Evolutionary conservation across 2,329 filamentous ascomycete genomes (phyloP), one percentile per base, ranked within the genome.

Genomic region (Coniella lustricola): DNA sequence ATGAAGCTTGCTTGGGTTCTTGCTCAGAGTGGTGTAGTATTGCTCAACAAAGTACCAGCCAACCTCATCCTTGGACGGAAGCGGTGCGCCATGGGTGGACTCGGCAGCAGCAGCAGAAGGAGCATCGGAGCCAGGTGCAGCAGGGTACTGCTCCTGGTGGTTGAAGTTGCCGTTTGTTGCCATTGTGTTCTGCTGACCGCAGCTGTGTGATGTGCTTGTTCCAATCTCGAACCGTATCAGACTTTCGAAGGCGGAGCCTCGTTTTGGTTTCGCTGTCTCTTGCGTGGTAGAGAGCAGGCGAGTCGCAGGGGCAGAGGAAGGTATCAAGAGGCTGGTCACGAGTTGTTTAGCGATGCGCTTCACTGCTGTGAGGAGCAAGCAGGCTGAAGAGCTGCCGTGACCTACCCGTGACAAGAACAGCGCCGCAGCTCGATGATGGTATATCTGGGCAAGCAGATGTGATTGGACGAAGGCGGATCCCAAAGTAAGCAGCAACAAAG

Each of bases 31-130:
- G 59, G 88, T 97, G 73, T 98, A 98, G 77, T 96, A 98, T 70
- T 95, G 90, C 79, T 97, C 90, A 51, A 98, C 93, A 60, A 98
- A 98, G 74, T 91, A 97, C 93, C 93, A 98, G 69, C 90, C 93
- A 58, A 98, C 90, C 73, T 97, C 89, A 67, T 95, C 90, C 75
- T 95, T 96, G 60, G 76, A 74, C 35, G 81, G 70, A 59, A 77
- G 74, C 63, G 63, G 71, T 60, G 66, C 70, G 48, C 60, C 60
- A 35, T 63, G 59, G 54, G 59, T 62, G 46, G 56, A 53, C 18
- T 47, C 31, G 37, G 40, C 17, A 18, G 40, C 25, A 14, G 36
- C 17, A 34, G 59, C 35, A 40, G 54, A 55, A 38, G 64, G 59
- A 51, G 63, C 58, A 48, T 65, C 65, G 51, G 61, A 59, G 4